A percentile compares a stretch with the other conserved stretches of the same genome.
Evolutionary conservation across 805 yeast species (phyloP).

Genomic region (Starmerella bombi): DNA sequence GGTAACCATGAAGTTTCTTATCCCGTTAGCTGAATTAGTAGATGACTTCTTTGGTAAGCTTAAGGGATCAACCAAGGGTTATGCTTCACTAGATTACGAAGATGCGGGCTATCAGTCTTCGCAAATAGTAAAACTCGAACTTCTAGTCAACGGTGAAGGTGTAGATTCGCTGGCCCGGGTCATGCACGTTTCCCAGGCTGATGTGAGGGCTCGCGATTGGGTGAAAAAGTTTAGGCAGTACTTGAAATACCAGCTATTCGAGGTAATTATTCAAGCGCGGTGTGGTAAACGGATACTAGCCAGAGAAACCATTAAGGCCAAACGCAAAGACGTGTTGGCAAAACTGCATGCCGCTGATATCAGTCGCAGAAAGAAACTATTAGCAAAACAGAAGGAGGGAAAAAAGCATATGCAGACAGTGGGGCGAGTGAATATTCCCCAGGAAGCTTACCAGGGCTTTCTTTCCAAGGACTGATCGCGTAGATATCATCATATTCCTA

Average conservation of each 20-base stretch:
- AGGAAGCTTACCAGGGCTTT: conserved; percentile 83
- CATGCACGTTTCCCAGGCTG: conserved; percentile 70
- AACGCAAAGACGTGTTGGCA: conserved; percentile 88
- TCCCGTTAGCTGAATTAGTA: conserved; percentile 80
- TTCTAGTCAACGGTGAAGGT: conserved; percentile 75
- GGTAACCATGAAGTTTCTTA: conserved; percentile 59
- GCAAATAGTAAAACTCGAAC: conserved; percentile 74
- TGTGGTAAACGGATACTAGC: conserved; percentile 73
- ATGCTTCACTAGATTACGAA: conserved; percentile 88
- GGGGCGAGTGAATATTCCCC: conserved; percentile 66
- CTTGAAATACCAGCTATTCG: conserved; percentile 71
- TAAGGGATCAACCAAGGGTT: conserved; percentile 81
- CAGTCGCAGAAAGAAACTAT: conserved; percentile 73
- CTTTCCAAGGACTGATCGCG: conserved; percentile 30
- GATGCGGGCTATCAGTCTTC: conserved; percentile 76
- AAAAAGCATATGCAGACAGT: conserved; percentile 68
- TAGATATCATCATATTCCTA: too few species aligned
- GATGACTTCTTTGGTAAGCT: conserved; percentile 92
- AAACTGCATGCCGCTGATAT: conserved; percentile 88
- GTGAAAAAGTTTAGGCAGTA: conserved; percentile 71
- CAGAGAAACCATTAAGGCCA: conserved; percentile 84
- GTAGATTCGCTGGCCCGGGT: conserved; percentile 89
- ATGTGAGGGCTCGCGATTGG: conserved; percentile 61
- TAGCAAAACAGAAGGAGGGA: conserved; percentile 86
- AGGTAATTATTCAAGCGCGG: conserved; percentile 82